Conservation (phyloP, 441 rosid species). For the Corymbia calophylla region DNA sequence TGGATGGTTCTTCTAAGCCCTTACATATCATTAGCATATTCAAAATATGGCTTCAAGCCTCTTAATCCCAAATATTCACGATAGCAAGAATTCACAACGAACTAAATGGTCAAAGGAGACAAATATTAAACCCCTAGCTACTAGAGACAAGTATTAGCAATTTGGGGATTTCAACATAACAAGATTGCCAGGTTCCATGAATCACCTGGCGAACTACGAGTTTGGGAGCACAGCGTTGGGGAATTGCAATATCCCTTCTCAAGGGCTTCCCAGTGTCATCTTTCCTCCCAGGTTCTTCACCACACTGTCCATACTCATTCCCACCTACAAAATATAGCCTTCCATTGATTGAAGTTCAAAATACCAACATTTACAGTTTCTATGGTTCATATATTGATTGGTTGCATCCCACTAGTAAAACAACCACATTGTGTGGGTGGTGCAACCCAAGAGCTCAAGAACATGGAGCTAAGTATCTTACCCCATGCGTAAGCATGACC, state of each 20-base stretch:
- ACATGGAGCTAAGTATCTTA: conserved; percentile 6
- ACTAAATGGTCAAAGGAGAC: neutral
- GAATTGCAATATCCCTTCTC: conserved; percentile 86
- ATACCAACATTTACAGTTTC: neutral
- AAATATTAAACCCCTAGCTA: neutral
- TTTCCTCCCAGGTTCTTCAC: conserved; percentile 91
- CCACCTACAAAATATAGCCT: conserved; percentile 48
- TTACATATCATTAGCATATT: neutral
- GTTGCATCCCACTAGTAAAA: neutral
- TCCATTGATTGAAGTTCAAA: neutral
- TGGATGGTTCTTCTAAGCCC: neutral
- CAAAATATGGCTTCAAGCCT: neutral
- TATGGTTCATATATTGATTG: neutral
- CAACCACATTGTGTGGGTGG: neutral
- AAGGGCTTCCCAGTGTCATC: conserved; percentile 78
- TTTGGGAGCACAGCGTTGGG: conserved; percentile 90
- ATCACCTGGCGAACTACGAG: conserved; percentile 87
- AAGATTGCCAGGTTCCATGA: conserved; percentile 1
- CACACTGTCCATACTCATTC: conserved; percentile 98
- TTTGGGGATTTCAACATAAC: neutral
- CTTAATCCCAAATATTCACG: neutral
- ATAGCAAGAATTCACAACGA: neutral
- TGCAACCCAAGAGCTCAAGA: neutral
- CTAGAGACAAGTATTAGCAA: neutral
- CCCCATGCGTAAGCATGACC: conserved; percentile 99